Conservation (phyloP, 2,329 filamentous ascomycete genomes). For the Aspergillus nomiae region DNA sequence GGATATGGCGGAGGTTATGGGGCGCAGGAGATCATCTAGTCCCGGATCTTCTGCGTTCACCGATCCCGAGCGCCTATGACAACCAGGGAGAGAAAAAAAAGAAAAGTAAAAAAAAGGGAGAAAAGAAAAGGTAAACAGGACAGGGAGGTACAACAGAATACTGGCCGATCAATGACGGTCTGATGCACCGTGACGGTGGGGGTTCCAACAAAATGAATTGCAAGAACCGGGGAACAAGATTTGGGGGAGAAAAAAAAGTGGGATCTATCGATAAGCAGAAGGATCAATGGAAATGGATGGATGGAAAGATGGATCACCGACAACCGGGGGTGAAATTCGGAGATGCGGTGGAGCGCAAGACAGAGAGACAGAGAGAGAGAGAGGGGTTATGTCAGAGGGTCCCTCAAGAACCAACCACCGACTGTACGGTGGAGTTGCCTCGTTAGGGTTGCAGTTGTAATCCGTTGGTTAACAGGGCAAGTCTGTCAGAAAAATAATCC, state of each 20-base stretch:
- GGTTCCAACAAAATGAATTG: neutral
- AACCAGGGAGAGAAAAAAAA: conserved; percentile 9
- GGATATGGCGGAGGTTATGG: conserved; percentile 24
- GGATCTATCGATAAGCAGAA: neutral
- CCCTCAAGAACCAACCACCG: neutral
- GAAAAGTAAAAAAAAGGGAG: neutral
- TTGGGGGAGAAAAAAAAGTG: neutral
- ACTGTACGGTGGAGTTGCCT: neutral
- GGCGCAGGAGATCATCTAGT: conserved; percentile 23
- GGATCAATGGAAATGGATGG: neutral
- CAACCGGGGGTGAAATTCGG: neutral
- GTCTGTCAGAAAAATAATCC: neutral
- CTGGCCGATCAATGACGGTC: conserved; percentile 1
- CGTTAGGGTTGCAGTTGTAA: neutral
- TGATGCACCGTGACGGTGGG: neutral
- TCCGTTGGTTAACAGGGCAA: too few relatives aligned
- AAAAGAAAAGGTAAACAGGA: neutral
- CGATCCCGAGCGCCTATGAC: neutral
- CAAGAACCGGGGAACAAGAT: conserved; percentile 3
- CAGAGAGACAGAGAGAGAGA: too few relatives aligned
- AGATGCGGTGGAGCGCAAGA: neutral
- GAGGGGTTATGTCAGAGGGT: neutral
- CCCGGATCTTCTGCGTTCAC: conserved; percentile 15
- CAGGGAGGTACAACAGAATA: neutral
- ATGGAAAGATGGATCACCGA: neutral